These are phyloP conservation scores for Helianthus annuus DNA, from an alignment of 129 eudicot genomes.

Conservation along the genomic window DNA sequence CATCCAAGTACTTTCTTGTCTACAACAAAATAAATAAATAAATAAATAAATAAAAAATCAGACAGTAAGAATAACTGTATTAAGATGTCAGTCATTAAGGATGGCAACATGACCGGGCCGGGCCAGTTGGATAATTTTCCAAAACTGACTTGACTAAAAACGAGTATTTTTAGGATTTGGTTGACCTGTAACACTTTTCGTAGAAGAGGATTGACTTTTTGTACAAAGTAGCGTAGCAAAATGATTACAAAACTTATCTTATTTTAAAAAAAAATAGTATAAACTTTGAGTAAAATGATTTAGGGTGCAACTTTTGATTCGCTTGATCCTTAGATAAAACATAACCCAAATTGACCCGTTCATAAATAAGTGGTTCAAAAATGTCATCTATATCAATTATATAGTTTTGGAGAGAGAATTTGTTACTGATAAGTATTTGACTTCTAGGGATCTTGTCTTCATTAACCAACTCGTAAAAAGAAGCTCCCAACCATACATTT, in stretches of 20 bases:
- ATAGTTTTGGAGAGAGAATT: background rate
- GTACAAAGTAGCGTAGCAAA: too few relatives aligned
- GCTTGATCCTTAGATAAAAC: background rate
- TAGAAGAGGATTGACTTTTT: too few relatives aligned
- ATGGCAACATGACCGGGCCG: background rate
- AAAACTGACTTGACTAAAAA: too few relatives aligned
- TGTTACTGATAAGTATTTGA: constrained; percentile 64
- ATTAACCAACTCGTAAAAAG: constrained; percentile 81
- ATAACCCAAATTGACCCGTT: constrained; percentile 7
- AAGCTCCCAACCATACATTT: constrained; percentile 98
- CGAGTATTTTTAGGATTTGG: too few relatives aligned
- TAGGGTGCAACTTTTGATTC: too few relatives aligned
- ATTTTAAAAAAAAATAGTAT: too few relatives aligned
- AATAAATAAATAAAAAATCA: too few relatives aligned
- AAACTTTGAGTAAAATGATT: too few relatives aligned
- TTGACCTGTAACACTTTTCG: too few relatives aligned
- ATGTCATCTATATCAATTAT: background rate
- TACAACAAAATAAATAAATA: constrained; percentile 32
- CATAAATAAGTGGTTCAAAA: background rate
- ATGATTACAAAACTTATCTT: too few relatives aligned
- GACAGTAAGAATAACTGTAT: constrained; percentile 5
- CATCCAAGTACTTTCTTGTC: constrained; percentile 96
- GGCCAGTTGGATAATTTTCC: too few relatives aligned
- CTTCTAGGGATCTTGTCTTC: constrained; percentile 88
- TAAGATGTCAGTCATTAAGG: background rate